Conservation (phyloP, 2,329 filamentous ascomycete species). For the Tolypocladium inflatum region DNA sequence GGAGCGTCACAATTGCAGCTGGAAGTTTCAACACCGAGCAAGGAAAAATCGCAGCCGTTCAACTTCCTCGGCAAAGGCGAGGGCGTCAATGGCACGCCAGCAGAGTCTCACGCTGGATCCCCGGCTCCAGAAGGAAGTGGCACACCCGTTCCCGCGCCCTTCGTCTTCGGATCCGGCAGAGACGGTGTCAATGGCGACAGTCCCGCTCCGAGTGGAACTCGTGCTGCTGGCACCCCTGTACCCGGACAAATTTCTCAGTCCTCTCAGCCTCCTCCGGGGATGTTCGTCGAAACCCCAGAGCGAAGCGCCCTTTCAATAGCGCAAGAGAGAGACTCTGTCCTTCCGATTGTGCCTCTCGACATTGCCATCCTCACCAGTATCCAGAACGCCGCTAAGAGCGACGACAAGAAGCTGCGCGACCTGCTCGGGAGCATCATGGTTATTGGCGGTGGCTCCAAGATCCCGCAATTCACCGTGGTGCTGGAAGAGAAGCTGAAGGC, state of each 20-base stretch:
- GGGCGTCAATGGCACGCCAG: conserved; percentile 68
- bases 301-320: conserved; percentile 46
- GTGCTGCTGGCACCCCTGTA: conserved; percentile 36
- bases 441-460: conserved; percentile 75
- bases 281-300: conserved; percentile 41
- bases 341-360: conserved; percentile 78
- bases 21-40: conserved; percentile 49
- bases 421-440: conserved; percentile 87
- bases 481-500: conserved; percentile 74
- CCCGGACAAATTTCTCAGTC: conserved; percentile 20
- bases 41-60: conserved; percentile 56
- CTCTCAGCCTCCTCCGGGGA: conserved; percentile 29
- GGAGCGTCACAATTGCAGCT: conserved; percentile 30
- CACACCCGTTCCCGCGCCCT: conserved; percentile 53
- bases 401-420: conserved; percentile 89
- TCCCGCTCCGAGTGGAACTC: conserved; percentile 42
- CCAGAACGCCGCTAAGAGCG: conserved; percentile 73
- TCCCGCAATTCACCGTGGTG: conserved; percentile 68
- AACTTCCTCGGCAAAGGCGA: conserved; percentile 59
- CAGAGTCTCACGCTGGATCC: conserved; percentile 77
- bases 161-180: conserved; percentile 42
- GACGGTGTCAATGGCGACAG: conserved; percentile 37
- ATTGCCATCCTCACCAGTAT: conserved; percentile 85
- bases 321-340: conserved; percentile 65
- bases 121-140: conserved; percentile 69